Evolutionary conservation across 2,329 filamentous ascomycete genomes (phyloP).

Genomic region (Fusarium sp.): DNA sequence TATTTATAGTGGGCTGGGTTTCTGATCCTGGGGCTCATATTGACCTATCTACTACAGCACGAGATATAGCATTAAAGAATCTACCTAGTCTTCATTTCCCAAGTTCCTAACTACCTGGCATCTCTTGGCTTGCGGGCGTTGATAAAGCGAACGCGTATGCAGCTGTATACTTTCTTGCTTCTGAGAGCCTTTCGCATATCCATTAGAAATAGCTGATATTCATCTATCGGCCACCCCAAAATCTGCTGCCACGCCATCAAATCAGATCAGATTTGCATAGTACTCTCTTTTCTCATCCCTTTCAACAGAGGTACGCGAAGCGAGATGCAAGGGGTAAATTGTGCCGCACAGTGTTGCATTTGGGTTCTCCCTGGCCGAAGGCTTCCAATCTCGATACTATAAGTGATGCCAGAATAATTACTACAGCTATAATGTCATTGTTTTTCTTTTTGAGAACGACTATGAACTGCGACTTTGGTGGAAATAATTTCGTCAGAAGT

Average conservation of each 20-base stretch:
- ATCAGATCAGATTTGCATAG: not conserved
- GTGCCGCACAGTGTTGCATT: not conserved
- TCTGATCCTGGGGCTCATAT: fast-evolving
- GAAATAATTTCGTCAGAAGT: not conserved
- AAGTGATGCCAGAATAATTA: no score
- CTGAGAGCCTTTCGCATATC: not conserved
- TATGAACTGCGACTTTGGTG: no score
- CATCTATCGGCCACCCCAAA: not conserved
- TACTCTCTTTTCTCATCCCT: not conserved
- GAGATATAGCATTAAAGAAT: not conserved
- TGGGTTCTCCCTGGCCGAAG: not conserved
- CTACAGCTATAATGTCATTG: no score
- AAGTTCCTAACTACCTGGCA: fast-evolving
- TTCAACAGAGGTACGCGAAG: not conserved
- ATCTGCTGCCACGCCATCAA: not conserved
- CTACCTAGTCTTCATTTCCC: not conserved
- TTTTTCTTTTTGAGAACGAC: not conserved
- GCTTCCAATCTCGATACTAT: no score
- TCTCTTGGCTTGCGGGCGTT: not conserved
- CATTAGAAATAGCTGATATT: conserved; percentile 8
- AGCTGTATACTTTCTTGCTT: conserved; percentile 1
- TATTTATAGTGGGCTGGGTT: not conserved
- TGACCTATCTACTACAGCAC: not conserved
- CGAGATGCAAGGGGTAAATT: not conserved
- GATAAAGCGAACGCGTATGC: conserved; percentile 8